These are phyloP conservation scores for Penicillium sp. DNA, from an alignment of 2,329 filamentous ascomycete species.

Conservation along the genomic window DNA sequence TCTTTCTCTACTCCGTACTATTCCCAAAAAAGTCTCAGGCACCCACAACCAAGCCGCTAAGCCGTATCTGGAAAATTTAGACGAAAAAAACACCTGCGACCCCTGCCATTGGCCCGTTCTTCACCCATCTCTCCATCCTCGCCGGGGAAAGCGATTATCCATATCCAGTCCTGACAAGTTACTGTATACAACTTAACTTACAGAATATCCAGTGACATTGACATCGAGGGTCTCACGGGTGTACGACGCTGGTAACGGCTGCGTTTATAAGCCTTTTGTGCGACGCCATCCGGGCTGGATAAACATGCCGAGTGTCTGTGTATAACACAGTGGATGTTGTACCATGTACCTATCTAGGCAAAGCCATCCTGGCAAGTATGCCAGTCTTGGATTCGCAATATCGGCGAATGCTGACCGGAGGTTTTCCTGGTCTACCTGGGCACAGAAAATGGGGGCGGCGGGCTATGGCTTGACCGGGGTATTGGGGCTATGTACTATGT, in stretches of 20 bases:
- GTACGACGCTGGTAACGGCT: slow-evolving; percentile 2
- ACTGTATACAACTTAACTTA: neutral
- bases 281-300: neutral
- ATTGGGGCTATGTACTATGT: neutral
- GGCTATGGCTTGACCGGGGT: neutral
- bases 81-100: neutral
- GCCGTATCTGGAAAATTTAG: neutral
- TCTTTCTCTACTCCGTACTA: neutral
- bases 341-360: neutral
- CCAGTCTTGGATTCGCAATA: neutral
- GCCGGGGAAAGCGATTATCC: neutral
- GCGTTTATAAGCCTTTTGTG: slow-evolving; percentile 4
- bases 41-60: neutral
- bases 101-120: neutral
- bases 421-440: neutral
- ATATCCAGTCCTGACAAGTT: neutral
- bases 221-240: neutral
- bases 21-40: neutral
- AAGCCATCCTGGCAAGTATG: neutral
- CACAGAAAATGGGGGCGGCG: neutral
- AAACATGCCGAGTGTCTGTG: neutral
- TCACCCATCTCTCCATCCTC: neutral
- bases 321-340: neutral
- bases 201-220: neutral
- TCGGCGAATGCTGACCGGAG: neutral